A percentile compares a stretch with the other conserved stretches of the same genome.
These are phyloP conservation scores for Triglochin maritima DNA, from an alignment of 106 monocot genomes.

Conservation along the genomic window DNA sequence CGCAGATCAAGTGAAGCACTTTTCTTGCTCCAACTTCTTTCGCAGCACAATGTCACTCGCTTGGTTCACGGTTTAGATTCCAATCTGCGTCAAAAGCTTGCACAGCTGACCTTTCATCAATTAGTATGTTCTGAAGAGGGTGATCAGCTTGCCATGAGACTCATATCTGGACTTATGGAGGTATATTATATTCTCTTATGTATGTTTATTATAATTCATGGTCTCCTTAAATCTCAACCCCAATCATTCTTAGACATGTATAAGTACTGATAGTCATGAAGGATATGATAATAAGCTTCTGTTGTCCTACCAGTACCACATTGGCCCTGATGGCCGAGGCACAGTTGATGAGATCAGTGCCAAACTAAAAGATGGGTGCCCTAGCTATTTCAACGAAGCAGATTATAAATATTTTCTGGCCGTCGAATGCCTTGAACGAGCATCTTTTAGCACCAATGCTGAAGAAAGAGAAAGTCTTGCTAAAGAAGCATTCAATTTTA, in stretches of 20 bases:
- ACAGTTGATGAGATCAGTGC: constrained; percentile 92
- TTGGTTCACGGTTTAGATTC: constrained; percentile 64
- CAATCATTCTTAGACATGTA: too few species aligned
- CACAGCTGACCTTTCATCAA: constrained; percentile 77
- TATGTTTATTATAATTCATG: background rate
- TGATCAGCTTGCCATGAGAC: constrained; percentile 69
- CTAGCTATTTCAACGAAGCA: constrained; percentile 86
- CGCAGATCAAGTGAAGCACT: constrained; percentile 94
- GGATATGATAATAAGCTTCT: too few species aligned
- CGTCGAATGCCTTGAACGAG: constrained; percentile 89
- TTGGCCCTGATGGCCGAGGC: constrained; percentile 68
- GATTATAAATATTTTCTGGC: constrained; percentile 87
- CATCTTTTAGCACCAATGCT: constrained; percentile 21
- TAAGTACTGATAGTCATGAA: too few species aligned
- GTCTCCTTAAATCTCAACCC: too few species aligned
- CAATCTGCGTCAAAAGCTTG: constrained; percentile 41
- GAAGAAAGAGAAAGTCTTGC: constrained; percentile 71
- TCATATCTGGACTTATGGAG: constrained; percentile 92
- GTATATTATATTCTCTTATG: constrained; percentile 26
- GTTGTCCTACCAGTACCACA: constrained; percentile 53
- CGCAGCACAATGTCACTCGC: constrained; percentile 79
- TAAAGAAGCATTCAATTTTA: constrained; percentile 67
- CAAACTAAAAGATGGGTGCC: constrained; percentile 80
- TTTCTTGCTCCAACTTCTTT: constrained; percentile 83
- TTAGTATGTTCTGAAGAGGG: constrained; percentile 95